Conservation (phyloP, 192 early-diverging fungal species). For the Ramicandelaber brevisporus region DNA sequence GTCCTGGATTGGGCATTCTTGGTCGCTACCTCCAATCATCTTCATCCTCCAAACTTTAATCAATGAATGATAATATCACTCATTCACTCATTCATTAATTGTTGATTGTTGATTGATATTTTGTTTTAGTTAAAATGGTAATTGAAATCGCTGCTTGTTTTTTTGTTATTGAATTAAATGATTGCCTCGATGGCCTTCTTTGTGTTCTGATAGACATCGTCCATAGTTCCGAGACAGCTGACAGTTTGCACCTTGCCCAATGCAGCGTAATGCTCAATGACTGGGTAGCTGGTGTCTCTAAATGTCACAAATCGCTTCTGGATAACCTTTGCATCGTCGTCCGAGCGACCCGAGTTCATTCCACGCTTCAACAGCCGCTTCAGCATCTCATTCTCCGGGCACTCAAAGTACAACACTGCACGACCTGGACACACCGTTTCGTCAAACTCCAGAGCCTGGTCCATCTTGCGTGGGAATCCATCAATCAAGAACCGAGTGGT, state of each 20-base stretch:
- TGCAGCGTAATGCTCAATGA: constrained; percentile 59
- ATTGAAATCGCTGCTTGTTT: too few relatives aligned
- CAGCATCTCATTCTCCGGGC: constrained; percentile 79
- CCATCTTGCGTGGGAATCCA: constrained; percentile 86
- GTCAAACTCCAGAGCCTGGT: constrained; percentile 86
- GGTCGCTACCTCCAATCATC: too few relatives aligned
- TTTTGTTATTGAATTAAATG: too few relatives aligned
- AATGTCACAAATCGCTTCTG: constrained; percentile 81
- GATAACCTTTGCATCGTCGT: constrained; percentile 93
- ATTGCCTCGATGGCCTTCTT: too few relatives aligned
- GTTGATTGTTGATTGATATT: too few relatives aligned
- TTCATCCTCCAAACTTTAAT: too few relatives aligned
- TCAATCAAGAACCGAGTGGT: constrained; percentile 73
- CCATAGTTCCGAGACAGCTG: constrained; percentile 27
- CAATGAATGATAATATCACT: too few relatives aligned
- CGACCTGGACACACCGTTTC: constrained; percentile 46
- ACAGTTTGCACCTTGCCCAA: constrained; percentile 58
- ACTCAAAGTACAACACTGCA: constrained; percentile 79
- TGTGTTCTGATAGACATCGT: constrained; percentile 38
- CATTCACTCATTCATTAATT: too few relatives aligned
- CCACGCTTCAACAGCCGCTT: constrained; percentile 78
- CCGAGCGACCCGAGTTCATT: constrained; percentile 73
- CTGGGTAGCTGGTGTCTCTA: constrained; percentile 65
- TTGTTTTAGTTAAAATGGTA: too few relatives aligned
- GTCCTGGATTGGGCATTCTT: too few relatives aligned